Base-by-base conservation (phyloP, 2,329 filamentous ascomycete species). In the Bimuria novae-zelandiae region DNA sequence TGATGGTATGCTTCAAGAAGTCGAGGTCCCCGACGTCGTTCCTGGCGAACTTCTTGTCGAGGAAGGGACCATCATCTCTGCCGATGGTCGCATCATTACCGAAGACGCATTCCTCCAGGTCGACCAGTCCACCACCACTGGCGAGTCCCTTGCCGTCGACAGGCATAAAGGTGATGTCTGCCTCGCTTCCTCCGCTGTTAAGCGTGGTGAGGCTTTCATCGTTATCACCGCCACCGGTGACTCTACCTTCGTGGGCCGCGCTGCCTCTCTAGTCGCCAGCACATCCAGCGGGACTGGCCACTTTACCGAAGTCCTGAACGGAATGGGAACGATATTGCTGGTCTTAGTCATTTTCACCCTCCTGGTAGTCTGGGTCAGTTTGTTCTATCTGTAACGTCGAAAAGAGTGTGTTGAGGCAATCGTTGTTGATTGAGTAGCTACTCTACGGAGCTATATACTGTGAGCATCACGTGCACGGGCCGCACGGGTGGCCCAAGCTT, bases 11-110 rank as follows among this genome's bases (percentile, higher is more conserved):
- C 82, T 92, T 56, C 83, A 86, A 75, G 90, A 96, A 75, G 81
- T 95, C 57, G 89, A 92, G 77, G 88, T 90, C 57, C 84, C 88
- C 48, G 88, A 92, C 66, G 88, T 96, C 59, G 91, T 96, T 58
- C 90, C 91, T 62, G 91, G 91, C 75, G 91, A 96, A 80, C 92
- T 96, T 67, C 82, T 96, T 56, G 88, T 96, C 59, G 90, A 96
- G 76, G 91, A 95, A 75, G 92, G 91, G 77, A 93, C 90, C 59
- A 95, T 96, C 65, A 89, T 96, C 64, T 89, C 91, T 59, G 92
- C 91, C 62, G 92, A 96, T 76, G 91, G 91, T 64, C 88, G 88
- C 62, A 88, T 96, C 66, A 86, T 94, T 59, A 92, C 89, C 67
- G 88, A 92, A 65, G 86, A 88, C 73, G 88, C 89, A 56, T 92